Base-by-base conservation (phyloP, 1,139 yeast genomes). In the Hyphopichia buzzinii region DNA sequence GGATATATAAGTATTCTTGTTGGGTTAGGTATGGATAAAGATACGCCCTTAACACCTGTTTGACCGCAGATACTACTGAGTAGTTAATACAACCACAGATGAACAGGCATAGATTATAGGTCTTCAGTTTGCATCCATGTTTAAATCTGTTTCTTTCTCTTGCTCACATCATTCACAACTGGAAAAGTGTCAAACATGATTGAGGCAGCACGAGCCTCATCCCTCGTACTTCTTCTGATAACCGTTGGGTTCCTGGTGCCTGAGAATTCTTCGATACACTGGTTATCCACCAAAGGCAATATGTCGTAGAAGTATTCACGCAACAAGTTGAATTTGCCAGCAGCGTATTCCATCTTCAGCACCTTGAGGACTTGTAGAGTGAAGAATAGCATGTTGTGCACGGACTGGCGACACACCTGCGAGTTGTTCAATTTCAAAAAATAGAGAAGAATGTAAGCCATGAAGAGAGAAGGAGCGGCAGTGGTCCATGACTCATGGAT, bases 361-460 rank as follows among this genome's bases (percentile, higher is more conserved):
- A 15, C 13, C 15, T 4, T 8, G 5, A 30, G 17, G 14, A 21
- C 4, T 8, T 15, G 15, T 10, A 11, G 8, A 7, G 26, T 8
- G 6, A 12, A 19, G 5, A 10, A 11, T 11, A 32, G 13, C 8
- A 33, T 15, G 12, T 22, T 16, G 26, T 52, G 49, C 3, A 64
- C 39, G 2, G 72, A 63, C 12, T 52, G 44, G 29, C 72, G 60
- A 37, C 72, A 60, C 11, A 65, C 59, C 26, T 59, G 64, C 0
- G 79, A 73, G 37, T 60, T 58, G 34, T 74, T 79, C 24, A 72
- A 53, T 39, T 78, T 54, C 21, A 72, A 46, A 4, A 60, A 53
- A 56, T 69, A 62, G 4, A 73, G 52, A 30, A 69, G 55, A 3
- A 50, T 35, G 43, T 72, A 74, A 8, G 65, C 55, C 8, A 64